Conservation (phyloP, 2,329 filamentous ascomycete genomes). For the Neofusicoccum sp. region DNA sequence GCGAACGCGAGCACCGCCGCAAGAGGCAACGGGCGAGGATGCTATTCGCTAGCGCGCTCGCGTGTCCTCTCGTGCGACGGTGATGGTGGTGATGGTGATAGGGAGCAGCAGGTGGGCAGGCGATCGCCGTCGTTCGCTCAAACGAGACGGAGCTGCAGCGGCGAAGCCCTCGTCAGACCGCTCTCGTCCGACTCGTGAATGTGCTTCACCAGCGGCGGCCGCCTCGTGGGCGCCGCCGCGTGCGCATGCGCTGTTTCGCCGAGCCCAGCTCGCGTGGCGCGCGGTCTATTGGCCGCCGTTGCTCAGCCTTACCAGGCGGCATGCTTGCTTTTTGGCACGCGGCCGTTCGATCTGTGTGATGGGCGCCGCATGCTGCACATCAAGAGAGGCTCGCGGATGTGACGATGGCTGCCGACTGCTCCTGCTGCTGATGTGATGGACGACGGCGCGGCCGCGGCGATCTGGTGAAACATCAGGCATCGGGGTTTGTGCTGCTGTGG, state of each 20-base stretch:
- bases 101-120: neutral
- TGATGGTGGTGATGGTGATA: neutral
- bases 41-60: conserved; percentile 3
- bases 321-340: conserved; percentile 4
- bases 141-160: conserved; percentile 9
- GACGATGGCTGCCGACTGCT: neutral
- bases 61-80: neutral
- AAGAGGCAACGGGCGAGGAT: conserved; percentile 7
- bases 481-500: neutral
- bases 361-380: neutral
- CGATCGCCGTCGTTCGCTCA: neutral
- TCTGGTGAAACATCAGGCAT: conserved; percentile 4
- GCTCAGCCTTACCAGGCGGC: conserved; percentile 16
- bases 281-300: neutral
- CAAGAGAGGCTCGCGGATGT: neutral
- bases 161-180: conserved; percentile 14
- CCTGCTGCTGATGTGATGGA: neutral
- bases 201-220: conserved; percentile 8
- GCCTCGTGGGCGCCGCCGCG: neutral
- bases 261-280: conserved; percentile 6
- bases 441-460: neutral
- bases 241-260: conserved; percentile 6
- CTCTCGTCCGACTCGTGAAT: conserved; percentile 15
- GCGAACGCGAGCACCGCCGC: conserved; percentile 11
- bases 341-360: neutral